A percentile compares a stretch with the other conserved stretches of the same genome.
These are phyloP conservation scores for Penicillium desertorum DNA, from an alignment of 495 filamentous ascomycete genomes.

Conservation along the genomic window DNA sequence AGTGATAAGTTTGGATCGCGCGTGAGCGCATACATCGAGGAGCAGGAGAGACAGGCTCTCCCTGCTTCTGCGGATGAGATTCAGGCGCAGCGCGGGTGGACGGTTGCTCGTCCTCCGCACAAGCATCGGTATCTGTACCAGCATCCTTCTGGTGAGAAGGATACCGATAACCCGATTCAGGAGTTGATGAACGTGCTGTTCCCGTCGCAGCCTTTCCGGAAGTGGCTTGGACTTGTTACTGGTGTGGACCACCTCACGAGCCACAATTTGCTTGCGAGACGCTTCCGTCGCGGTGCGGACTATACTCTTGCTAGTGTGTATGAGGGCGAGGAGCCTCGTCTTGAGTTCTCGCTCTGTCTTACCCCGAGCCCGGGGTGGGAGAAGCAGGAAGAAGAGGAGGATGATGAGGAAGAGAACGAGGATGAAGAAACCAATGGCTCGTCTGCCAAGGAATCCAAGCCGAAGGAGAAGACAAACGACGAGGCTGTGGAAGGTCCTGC, in stretches of 20 bases:
- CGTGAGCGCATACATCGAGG: conserved; percentile 66
- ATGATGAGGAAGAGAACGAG: conserved; percentile 51
- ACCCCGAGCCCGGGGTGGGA: conserved; percentile 85
- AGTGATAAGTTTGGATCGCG: conserved; percentile 69
- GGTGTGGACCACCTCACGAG: conserved; percentile 61
- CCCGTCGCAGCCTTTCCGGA: conserved; percentile 81
- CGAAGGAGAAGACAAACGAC: conserved; percentile 26
- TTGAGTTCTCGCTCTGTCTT: conserved; percentile 84
- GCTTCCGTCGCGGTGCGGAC: conserved; percentile 83
- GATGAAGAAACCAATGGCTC: conserved; percentile 25
- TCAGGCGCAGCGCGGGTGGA: conserved; percentile 61
- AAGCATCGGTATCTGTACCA: conserved; percentile 92
- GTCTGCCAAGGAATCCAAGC: conserved; percentile 18
- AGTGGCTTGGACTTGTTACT: conserved; percentile 84
- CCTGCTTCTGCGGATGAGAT: conserved; percentile 53
- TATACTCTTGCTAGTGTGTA: conserved; percentile 90
- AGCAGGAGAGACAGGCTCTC: conserved; percentile 54
- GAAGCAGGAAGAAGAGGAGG: conserved; percentile 60
- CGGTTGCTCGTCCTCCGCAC: conserved; percentile 82
- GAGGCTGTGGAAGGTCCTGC: conserved; percentile 50
- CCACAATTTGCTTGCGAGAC: conserved; percentile 68
- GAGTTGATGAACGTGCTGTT: conserved; percentile 76
- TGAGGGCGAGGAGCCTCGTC: conserved; percentile 68
- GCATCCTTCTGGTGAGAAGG: conserved; percentile 42
- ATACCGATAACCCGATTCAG: conserved; percentile 59